phyloP scores from a whole-genome alignment of 176 grass and related monocot species.

The Oryza glaberrima region DNA sequence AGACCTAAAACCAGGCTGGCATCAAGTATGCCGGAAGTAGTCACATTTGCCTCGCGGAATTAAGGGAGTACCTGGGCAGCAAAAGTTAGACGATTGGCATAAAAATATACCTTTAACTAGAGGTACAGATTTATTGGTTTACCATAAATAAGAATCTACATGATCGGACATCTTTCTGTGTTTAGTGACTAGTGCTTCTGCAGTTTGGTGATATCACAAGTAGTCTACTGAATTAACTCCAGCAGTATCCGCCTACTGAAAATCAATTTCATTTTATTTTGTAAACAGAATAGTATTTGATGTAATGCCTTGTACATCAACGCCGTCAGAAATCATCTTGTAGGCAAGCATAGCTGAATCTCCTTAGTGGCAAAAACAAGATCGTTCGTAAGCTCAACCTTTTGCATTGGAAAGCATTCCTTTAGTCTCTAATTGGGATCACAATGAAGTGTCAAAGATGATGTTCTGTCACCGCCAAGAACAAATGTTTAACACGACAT shows the following conservation, averaged over 20 bases:
- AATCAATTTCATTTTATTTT: background rate
- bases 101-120: background rate
- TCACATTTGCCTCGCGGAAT: background rate
- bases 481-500: background rate
- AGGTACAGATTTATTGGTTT: background rate
- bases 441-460: background rate
- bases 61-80: background rate
- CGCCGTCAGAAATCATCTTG: conserved; percentile 52
- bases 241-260: conserved; percentile 2
- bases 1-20: background rate
- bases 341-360: conserved; percentile 49
- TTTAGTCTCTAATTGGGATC: background rate
- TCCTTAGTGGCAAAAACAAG: background rate
- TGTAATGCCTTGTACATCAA: conserved; percentile 28
- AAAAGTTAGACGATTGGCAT: background rate
- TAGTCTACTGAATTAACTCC: background rate
- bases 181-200: conserved; percentile 33
- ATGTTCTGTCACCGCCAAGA: background rate
- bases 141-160: conserved; percentile 15
- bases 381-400: background rate
- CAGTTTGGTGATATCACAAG: conserved; percentile 48
- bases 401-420: background rate
- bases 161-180: conserved; percentile 53
- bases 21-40: background rate
- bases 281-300: background rate